A percentile compares a stretch with the other conserved stretches of the same genome.
These are phyloP conservation scores for Crithidia expoeki DNA, from an alignment of 208 protist genomes.

Conservation along the genomic window DNA sequence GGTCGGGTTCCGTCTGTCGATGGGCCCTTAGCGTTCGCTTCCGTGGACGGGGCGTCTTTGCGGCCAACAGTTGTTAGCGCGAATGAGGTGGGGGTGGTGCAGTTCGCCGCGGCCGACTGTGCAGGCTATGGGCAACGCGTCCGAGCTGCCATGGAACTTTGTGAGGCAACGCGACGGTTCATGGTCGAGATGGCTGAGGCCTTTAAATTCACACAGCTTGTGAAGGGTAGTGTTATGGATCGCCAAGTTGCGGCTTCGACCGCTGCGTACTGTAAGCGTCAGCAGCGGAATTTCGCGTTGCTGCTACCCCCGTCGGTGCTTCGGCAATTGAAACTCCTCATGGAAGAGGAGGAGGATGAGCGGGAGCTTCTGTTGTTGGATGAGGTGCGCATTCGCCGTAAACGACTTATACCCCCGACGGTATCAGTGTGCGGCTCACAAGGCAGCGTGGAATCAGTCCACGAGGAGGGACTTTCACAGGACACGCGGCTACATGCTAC, in stretches of 20 bases:
- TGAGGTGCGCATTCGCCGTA: constrained; percentile 1
- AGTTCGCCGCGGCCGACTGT: neutral
- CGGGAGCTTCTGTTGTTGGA: constrained; percentile 25
- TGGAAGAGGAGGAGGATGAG: constrained; percentile 48
- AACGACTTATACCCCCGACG: neutral
- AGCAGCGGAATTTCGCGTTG: neutral
- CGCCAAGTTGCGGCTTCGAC: neutral
- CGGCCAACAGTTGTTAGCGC: neutral
- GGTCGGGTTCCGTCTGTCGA: neutral
- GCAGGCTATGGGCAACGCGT: neutral
- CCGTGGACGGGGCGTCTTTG: neutral
- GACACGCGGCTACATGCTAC: neutral
- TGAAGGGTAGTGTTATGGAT: neutral
- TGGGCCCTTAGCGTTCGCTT: neutral
- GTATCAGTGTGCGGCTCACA: neutral
- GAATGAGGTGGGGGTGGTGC: neutral
- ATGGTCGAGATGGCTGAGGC: neutral
- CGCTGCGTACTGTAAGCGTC: neutral
- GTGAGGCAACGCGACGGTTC: neutral
- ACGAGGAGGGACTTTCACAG: neutral
- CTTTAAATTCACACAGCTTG: neutral
- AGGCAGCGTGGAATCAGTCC: constrained; percentile 1
- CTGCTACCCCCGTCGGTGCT: neutral
- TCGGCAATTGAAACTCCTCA: neutral
- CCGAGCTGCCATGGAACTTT: constrained; percentile 1